Evolutionary conservation across 257 asterid genomes (phyloP).

Genomic region (Lantana camara): DNA sequence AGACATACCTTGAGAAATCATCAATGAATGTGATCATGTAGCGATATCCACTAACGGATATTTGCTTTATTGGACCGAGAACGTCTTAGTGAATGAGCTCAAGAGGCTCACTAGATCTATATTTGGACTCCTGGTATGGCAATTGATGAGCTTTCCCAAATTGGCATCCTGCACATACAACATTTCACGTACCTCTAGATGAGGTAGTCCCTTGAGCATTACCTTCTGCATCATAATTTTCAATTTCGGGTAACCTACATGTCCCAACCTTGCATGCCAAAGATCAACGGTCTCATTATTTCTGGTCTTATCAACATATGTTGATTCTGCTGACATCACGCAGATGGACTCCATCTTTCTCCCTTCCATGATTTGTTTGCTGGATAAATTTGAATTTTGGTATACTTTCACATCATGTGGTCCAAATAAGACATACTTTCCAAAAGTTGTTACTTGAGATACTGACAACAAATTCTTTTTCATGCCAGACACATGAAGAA

Average conservation of each 20-base stretch:
- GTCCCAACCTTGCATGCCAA: constrained; percentile 16
- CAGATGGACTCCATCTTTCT: neutral
- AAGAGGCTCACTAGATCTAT: neutral
- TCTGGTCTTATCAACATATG: neutral
- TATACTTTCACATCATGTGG: too few species aligned
- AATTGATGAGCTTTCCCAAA: too few species aligned
- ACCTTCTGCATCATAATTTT: constrained; percentile 2
- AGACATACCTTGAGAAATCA: constrained; percentile 4
- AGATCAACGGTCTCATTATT: neutral
- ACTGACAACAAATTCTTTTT: too few species aligned
- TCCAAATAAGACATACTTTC: neutral
- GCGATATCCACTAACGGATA: neutral
- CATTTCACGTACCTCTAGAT: neutral
- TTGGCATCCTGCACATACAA: too few species aligned
- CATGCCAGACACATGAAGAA: neutral
- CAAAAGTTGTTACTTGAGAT: neutral
- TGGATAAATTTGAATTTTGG: too few species aligned
- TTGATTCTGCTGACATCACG: neutral
- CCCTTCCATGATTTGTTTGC: too few species aligned
- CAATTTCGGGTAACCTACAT: too few species aligned
- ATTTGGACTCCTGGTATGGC: too few species aligned
- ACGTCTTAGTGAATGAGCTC: constrained; percentile 18
- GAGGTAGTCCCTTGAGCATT: constrained; percentile 23
- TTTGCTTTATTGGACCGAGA: neutral
- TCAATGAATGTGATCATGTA: too few species aligned